Evolutionary conservation across 495 filamentous ascomycete genomes (phyloP).

Genomic region (Hypoxylon crocopeplum): DNA sequence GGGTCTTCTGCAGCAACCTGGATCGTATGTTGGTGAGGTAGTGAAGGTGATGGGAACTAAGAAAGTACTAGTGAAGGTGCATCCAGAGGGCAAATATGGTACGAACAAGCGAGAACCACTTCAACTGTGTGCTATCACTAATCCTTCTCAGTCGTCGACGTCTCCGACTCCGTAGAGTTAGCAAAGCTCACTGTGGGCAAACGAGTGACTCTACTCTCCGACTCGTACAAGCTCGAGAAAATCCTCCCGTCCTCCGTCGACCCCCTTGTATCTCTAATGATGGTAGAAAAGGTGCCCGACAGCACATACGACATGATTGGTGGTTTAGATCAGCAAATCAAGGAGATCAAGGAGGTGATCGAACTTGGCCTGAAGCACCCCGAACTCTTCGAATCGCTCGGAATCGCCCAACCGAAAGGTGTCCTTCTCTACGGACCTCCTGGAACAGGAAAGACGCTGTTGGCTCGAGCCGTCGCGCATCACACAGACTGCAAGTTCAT

Average conservation of each 20-base stretch:
- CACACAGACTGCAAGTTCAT: constrained; percentile 99
- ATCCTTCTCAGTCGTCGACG: constrained; percentile 80
- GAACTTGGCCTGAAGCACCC: constrained; percentile 98
- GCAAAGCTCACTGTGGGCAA: constrained; percentile 96
- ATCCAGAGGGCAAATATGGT: constrained; percentile 99
- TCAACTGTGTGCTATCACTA: constrained; percentile 4
- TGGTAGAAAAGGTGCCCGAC: constrained; percentile 99
- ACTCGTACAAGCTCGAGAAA: constrained; percentile 97
- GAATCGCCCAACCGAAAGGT: constrained; percentile 97
- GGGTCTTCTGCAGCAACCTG: constrained; percentile 93
- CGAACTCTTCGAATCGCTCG: constrained; percentile 97
- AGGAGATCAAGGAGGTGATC: constrained; percentile 99
- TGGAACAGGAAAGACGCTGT: constrained; percentile 94
- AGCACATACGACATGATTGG: constrained; percentile 99
- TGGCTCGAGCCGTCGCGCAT: constrained; percentile 95
- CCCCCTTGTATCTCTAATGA: constrained; percentile 99
- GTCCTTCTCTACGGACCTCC: constrained; percentile 97
- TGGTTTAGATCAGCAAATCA: constrained; percentile 98
- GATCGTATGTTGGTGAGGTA: constrained; percentile 98
- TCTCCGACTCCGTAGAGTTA: constrained; percentile 93
- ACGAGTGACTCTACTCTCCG: constrained; percentile 93
- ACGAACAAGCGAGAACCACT: constrained; percentile 37
- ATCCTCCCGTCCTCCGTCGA: constrained; percentile 98
- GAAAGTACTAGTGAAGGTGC: constrained; percentile 98
- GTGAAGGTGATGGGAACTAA: constrained; percentile 99